phyloP scores from a whole-genome alignment of 495 filamentous ascomycete species.

The Xylaria cubensis region DNA sequence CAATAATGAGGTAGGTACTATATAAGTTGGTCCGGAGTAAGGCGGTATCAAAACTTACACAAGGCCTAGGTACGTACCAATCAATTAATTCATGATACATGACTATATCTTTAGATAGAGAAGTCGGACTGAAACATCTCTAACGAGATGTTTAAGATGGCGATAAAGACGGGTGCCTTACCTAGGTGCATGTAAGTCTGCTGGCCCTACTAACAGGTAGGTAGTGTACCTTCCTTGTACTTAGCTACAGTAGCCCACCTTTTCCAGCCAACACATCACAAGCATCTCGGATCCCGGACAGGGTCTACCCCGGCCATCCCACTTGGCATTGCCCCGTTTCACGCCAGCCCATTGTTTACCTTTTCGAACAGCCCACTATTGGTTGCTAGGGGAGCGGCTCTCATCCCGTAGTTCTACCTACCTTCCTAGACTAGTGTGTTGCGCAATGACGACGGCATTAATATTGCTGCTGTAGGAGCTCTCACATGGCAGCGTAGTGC shows the following conservation, averaged over 20 bases:
- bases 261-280: slow-evolving; percentile 1
- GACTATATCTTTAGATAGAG: not conserved
- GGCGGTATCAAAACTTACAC: too few relatives aligned
- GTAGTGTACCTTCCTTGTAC: not conserved
- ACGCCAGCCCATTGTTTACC: slow-evolving; percentile 20
- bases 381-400: slow-evolving; percentile 26
- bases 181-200: too few relatives aligned
- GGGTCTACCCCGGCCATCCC: not conserved
- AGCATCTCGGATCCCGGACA: not conserved
- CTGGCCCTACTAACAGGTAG: too few relatives aligned
- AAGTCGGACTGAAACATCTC: not conserved
- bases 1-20: not conserved
- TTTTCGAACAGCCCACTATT: slow-evolving; percentile 25
- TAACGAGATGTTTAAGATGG: not conserved
- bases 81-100: not conserved
- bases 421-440: not conserved
- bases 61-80: too few relatives aligned
- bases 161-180: not conserved
- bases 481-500: not conserved
- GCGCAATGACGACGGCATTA: slow-evolving; percentile 9
- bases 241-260: not conserved
- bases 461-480: slow-evolving; percentile 4
- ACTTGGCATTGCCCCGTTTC: slow-evolving; percentile 5
- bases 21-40: too few relatives aligned
- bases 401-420: slow-evolving; percentile 2